Evolutionary conservation across 441 rosid genomes (phyloP), one percentile per base, ranked within the genome.

Genomic region (Euphorbia schlechtendalii): DNA sequence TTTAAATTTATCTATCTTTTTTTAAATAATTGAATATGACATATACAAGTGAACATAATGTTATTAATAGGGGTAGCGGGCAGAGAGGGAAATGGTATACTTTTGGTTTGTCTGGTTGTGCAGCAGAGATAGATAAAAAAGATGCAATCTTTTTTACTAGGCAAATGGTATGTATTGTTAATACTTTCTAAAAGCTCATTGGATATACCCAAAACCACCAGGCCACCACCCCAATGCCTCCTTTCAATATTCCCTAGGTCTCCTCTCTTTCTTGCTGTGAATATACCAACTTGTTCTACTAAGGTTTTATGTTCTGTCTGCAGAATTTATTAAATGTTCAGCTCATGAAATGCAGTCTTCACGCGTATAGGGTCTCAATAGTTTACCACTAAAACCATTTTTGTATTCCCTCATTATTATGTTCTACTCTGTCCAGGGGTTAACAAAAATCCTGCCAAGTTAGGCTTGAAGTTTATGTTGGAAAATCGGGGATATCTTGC

Each of bases 151-250:
- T 77, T 82, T 78, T 74, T 49, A 56, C 57, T 56, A 68, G 82
- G 80, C 81, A 85, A 81, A 78, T 81, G 79, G 82, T 69, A 80
- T 80, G 75, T 74, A 74, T 25, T 61, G 82, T 65, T 80, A 71
- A 76, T 77, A 76, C 91, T 83, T 86, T 83, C 81, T 77, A 76
- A 86, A 86, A 86, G 91, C 82, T 81, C 66, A 84, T 36, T 9
- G 40, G 40, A 36, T 78, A 83, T n/a, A 73, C 81, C 73, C 74
- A 56, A 54, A 65, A 25, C 34, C 41, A 56, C 64, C 57, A 38
- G 51, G 22, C 59, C 61, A 63, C 57, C 59, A 5, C 21, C 53
- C 53, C 22, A 48, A n/a, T n/a, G n/a, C 22, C 61, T 58, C 52
- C 76, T 81, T 84, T 82, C 74, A 71, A 72, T 79, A 68, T 75